Evolutionary conservation across 495 filamentous ascomycete genomes (phyloP), one percentile per base, ranked within the genome.

Genomic region (Xylaria venustula): DNA sequence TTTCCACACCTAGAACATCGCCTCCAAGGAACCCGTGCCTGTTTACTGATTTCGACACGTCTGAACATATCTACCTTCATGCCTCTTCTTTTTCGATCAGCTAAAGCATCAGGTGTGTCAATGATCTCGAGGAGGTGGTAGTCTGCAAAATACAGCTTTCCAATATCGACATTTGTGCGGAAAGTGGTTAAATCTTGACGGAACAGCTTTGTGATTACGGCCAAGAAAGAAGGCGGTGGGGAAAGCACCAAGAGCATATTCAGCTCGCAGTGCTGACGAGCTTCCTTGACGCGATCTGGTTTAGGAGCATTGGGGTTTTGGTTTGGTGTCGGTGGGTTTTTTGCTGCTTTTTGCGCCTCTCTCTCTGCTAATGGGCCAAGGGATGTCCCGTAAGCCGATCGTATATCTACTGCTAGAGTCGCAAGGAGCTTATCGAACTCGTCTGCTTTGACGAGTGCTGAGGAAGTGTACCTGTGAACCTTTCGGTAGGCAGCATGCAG

Each of bases 1-100:
- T 79, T 77, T 1, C 78, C 80, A 67, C 88, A 90, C 51, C 87
- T 72, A 17, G 81, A 79, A 63, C 88, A 90, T 37, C 77, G 70
- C 54, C 85, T 77, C 77, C 82, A 85, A 37, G 72, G 65, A 17
- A 67, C 61, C 32, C 54, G 60, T 28, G 60, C 61, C 49, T 58
- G 41, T 44, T 42, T 58, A 54, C 37, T 42, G 28, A 71, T 63
- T 19, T 61, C 64, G 28, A 64, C 36, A 28, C 74, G 61, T 58
- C 70, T 80, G 47, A 81, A 81, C 11, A 79, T 70, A 54, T 81
- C 79, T 11, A 81, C 66, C 12, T 71, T 71, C 48, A 40, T 49
- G 1, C 69, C 63, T 19, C n/a, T 63, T 1, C 51, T 60, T 57
- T 61, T 71, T 54, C 63, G 64, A 34, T 28, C 40, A 2, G 59